Evolutionary conservation across 768 basidiomycete species (phyloP).

Genomic region (Jaapia argillacea): DNA sequence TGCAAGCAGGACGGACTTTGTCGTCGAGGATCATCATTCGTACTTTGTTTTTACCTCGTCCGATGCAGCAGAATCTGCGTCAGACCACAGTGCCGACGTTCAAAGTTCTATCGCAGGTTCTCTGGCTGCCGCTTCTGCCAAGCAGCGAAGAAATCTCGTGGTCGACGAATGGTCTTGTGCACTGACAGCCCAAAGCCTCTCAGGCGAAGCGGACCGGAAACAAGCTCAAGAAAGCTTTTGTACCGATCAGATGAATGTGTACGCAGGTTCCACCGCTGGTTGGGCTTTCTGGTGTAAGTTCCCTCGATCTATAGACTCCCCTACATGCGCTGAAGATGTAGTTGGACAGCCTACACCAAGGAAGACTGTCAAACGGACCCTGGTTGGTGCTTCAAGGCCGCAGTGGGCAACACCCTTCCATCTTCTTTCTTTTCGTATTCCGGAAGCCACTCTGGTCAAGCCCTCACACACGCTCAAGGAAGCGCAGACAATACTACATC

Average conservation of each 20-base stretch:
- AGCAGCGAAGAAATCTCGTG: constrained; percentile 31
- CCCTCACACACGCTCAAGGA: constrained; percentile 14
- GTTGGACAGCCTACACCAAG: constrained; percentile 40
- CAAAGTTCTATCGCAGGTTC: constrained; percentile 13
- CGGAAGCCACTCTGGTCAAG: constrained; percentile 17
- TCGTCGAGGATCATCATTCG: constrained; percentile 67
- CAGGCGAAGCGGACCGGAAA: constrained; percentile 32
- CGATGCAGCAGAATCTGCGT: constrained; percentile 37
- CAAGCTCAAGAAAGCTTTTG: constrained; percentile 43
- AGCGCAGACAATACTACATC: constrained; percentile 13
- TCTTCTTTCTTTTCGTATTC: constrained; percentile 43
- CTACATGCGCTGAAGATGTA: neutral
- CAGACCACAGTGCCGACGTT: constrained; percentile 31
- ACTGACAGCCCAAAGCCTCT: constrained; percentile 36
- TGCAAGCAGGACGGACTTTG: constrained; percentile 42
- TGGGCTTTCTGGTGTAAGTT: constrained; percentile 64
- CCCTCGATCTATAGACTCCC: constrained; percentile 2
- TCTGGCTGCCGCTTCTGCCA: constrained; percentile 18
- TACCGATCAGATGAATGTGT: constrained; percentile 46
- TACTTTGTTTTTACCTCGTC: constrained; percentile 56
- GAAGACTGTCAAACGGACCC: constrained; percentile 49
- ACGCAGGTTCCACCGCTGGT: constrained; percentile 44
- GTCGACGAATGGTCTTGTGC: constrained; percentile 46
- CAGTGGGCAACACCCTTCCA: constrained; percentile 48
- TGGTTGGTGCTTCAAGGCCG: constrained; percentile 63